Evolutionary conservation across 176 grass and related monocot species (phyloP).

Genomic region (Zoysia pacifica): DNA sequence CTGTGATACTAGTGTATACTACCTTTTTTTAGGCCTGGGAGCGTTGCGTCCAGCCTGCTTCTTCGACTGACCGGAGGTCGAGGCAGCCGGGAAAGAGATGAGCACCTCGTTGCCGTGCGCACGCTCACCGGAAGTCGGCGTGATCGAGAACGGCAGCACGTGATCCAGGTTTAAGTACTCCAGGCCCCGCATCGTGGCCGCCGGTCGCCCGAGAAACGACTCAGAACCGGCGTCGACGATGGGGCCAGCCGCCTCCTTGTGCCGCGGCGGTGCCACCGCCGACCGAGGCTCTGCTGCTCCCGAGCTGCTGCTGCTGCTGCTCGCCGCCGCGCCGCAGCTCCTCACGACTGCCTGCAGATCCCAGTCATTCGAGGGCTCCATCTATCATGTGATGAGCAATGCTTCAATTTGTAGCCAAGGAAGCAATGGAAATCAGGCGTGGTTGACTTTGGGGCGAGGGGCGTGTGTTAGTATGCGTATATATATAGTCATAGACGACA

Average conservation of each 20-base stretch:
- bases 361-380: conserved; percentile 71
- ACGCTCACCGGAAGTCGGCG: neutral
- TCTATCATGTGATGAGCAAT: neutral
- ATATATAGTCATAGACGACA: neutral
- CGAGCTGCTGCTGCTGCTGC: neutral
- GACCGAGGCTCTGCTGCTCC: too few relatives aligned
- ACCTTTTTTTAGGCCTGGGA: conserved; percentile 43
- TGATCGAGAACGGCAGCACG: conserved; percentile 38
- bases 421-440: neutral
- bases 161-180: conserved; percentile 45
- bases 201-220: neutral
- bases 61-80: conserved; percentile 28
- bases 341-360: conserved; percentile 80
- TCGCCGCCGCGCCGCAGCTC: conserved; percentile 49
- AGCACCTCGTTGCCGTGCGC: neutral
- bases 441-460: neutral
- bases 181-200: neutral
- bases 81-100: conserved; percentile 34
- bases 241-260: too few relatives aligned
- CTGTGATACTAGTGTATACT: neutral
- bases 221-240: neutral
- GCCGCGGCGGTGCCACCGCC: too few relatives aligned
- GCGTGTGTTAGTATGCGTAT: neutral
- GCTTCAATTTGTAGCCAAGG: too few relatives aligned
- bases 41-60: conserved; percentile 42